Evolutionary conservation across 371 early-diverging fungal species (phyloP).

Genomic region (Mortierella sp.): DNA sequence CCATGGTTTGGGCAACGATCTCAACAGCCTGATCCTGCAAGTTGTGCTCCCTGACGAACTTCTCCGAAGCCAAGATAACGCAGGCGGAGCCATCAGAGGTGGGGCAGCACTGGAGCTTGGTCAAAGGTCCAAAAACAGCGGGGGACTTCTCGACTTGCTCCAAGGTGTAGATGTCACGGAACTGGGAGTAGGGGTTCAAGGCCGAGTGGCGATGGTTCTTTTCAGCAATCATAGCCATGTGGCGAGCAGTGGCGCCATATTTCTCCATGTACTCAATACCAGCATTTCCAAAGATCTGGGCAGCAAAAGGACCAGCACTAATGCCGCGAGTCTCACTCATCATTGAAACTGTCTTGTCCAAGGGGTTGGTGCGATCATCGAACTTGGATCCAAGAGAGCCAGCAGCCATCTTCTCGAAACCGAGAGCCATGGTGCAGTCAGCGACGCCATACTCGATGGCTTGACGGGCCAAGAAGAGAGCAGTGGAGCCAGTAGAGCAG

Average conservation of each 20-base stretch:
- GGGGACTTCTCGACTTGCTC: conserved; percentile 77
- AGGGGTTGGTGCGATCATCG: conserved; percentile 75
- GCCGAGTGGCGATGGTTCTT: conserved; percentile 85
- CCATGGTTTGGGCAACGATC: conserved; percentile 78
- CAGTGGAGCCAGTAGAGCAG: conserved; percentile 84
- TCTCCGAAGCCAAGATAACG: conserved; percentile 77
- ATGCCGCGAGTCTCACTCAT: conserved; percentile 73
- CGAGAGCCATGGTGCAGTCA: conserved; percentile 84
- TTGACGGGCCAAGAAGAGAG: conserved; percentile 79
- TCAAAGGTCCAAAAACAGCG: conserved; percentile 77
- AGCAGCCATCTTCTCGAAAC: conserved; percentile 84
- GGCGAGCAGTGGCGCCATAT: conserved; percentile 69
- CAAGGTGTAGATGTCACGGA: conserved; percentile 75
- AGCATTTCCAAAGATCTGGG: conserved; percentile 86
- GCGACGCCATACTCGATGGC: conserved; percentile 73
- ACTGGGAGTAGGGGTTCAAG: conserved; percentile 86
- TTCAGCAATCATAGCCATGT: conserved; percentile 79
- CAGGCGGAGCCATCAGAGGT: conserved; percentile 85
- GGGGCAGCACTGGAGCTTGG: conserved; percentile 85
- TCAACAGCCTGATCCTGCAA: conserved; percentile 80
- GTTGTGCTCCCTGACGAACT: conserved; percentile 73
- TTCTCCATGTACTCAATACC: conserved; percentile 80
- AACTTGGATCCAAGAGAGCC: conserved; percentile 71
- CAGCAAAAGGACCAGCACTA: conserved; percentile 73
- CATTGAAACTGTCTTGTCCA: conserved; percentile 68